Percentiles rank a stretch among this genome's conserved stretches.
Conservation (phyloP, 2,329 filamentous ascomycete species). For the Hymenoscyphus fraxineus region DNA sequence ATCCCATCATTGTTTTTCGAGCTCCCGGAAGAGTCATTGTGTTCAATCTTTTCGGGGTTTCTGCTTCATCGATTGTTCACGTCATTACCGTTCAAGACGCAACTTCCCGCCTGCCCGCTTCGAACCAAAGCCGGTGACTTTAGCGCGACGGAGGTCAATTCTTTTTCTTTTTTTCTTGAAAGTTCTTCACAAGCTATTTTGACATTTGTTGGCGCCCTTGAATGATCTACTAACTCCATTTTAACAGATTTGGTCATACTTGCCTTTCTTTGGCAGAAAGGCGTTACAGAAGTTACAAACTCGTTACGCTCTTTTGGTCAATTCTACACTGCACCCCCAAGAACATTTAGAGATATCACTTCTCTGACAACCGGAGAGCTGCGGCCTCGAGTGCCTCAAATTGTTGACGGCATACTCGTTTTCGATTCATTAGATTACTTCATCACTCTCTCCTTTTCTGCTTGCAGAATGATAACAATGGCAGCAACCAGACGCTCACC, state of each 20-base stretch:
- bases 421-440: neutral
- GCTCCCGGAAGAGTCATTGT: neutral
- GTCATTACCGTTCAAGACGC: neutral
- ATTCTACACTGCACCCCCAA: too few species aligned
- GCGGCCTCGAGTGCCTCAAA: too few species aligned
- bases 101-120: neutral
- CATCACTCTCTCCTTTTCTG: neutral
- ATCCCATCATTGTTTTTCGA: neutral
- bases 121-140: neutral
- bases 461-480: neutral
- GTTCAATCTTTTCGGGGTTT: neutral
- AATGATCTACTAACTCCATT: too few species aligned
- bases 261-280: too few species aligned
- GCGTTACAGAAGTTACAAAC: too few species aligned
- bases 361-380: too few species aligned
- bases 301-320: too few species aligned
- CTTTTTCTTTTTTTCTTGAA: neutral
- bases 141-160: neutral
- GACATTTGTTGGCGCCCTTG: neutral
- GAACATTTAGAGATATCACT: too few species aligned
- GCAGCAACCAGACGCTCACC: slow-evolving; percentile 12
- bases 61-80: neutral
- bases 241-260: too few species aligned
- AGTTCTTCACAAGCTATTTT: neutral
- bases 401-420: neutral